Evolutionary conservation across 495 filamentous ascomycete species (phyloP), one percentile per base, ranked within the genome.

Genomic region (Glutinoglossum americanum): DNA sequence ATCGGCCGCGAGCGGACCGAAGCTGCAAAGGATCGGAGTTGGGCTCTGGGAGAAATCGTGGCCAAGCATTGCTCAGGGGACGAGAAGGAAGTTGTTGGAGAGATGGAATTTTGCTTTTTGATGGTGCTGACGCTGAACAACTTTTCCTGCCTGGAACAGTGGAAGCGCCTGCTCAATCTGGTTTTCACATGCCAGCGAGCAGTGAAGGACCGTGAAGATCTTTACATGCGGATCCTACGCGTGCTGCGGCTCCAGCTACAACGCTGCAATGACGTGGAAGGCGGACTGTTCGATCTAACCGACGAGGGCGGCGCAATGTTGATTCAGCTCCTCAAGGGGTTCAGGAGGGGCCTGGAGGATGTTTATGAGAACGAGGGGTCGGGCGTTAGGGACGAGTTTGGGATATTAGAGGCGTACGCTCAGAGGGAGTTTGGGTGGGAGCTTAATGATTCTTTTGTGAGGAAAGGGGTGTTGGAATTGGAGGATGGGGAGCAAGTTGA

Each of bases 101-200:
- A 97, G 64, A 63, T 96, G 45, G 87, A 96, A 63, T 83, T 93
- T 63, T 76, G 80, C 37, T 96, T 92, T 68, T 63, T 96, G 4
- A 85, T 83, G 65, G 81, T 87, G 11, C 71, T 88, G 59, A 84
- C 83, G 26, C 72, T 96, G 47, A 83, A 83, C 66, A 96, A 93
- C 65, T 77, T 81, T 61, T 88, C 87, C 0, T 94, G 86, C 64
- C 73, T 89, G 26, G 82, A 89, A 62, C 88, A 95, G 61, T 98
- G 89, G 89, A 85, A 84, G 68, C 73, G 85, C 59, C 64, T 93
- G 28, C 68, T 89, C 7, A 73, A 73, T 37, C 70, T 94, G 33
- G 68, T 88, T 1, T 72, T 96, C 54, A 89, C 83, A 0, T 82
- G 81, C 58, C 77, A 74, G 55, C 60, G 57, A 45, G 80, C 89